phyloP scores from a whole-genome alignment of 345 rosid species.

The Syzygium aqueum region DNA sequence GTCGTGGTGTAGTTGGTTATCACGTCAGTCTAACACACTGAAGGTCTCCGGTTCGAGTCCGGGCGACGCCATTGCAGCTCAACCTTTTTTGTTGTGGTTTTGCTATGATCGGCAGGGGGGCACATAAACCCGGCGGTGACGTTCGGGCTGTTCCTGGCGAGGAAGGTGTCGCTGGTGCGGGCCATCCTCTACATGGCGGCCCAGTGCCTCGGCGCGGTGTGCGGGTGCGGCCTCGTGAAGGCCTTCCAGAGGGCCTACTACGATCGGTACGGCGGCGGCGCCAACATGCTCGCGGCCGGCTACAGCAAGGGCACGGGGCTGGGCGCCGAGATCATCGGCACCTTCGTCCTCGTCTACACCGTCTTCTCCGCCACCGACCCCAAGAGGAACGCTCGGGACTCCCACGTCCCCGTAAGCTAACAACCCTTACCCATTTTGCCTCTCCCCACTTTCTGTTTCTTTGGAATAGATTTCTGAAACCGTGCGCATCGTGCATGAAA shows the following conservation, averaged over 20 bases:
- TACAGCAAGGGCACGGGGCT: conserved; percentile 59
- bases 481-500: neutral
- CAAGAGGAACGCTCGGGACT: conserved; percentile 51
- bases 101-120: conserved; percentile 28
- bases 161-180: conserved; percentile 51
- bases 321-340: conserved; percentile 58
- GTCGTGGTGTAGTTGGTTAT: conserved; percentile 99
- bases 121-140: conserved; percentile 74
- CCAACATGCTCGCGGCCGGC: conserved; percentile 34
- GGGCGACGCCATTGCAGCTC: conserved; percentile 68
- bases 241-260: conserved; percentile 48
- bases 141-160: conserved; percentile 50
- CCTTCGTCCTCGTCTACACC: conserved; percentile 58
- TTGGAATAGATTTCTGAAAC: neutral
- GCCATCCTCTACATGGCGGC: conserved; percentile 56
- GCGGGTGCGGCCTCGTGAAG: conserved; percentile 58
- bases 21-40: conserved; percentile 98
- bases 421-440: neutral
- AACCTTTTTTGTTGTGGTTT: too few species aligned
- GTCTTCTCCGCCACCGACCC: conserved; percentile 66
- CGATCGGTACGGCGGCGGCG: conserved; percentile 48
- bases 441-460: neutral
- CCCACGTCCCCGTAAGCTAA: conserved; percentile 50
- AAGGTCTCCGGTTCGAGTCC: conserved; percentile 93
- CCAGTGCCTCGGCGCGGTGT: conserved; percentile 60